Base-by-base conservation (phyloP, 179 eudicot species). In the Silene coronaria region DNA sequence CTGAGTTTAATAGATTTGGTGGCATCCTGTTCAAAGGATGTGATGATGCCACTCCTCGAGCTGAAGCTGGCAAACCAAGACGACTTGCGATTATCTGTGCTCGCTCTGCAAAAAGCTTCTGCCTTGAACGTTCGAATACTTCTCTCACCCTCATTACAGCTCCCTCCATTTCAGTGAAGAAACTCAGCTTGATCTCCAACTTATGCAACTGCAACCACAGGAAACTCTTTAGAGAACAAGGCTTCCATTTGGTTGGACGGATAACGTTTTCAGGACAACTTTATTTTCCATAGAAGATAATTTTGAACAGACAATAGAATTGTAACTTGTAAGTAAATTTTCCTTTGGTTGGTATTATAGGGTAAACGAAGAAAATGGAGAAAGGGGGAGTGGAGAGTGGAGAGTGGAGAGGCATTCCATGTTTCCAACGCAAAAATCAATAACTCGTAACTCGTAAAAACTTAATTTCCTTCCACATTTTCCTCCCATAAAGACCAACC, bases 81-180 rank as follows among this genome's bases (percentile, higher is more conserved):
- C 99, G 90, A 67, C 89, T 77, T 14, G 96, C 92, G 75, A 96
- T 91, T 71, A 96, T 96, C 72, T 93, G 97, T 51, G 93, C 87
- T 64, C 97, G 92, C 86, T 96, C 99, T 32, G 83, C 87, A 74
- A 83, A 91, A 61, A 96, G 93, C 86, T 78, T 90, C 84, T 91
- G 97, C 78, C 88, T 96, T 75, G 97, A 87, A 85, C 93, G 84
- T 60, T 93, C 99, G 74, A 96, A 71, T 60, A 85, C 97, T 75
- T 93, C 99, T 80, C 86, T 86, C 6, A 90, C 88, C 81, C 96
- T 87, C 88, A 84, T 79, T 6, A 88, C 84, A 60, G 88, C 79
- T 67, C 81, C 85, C 28, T 91, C 97, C 97, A 96, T 89, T 42
- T 96, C 99, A 38, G 85, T 68, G 81, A 96, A 96, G 85, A 88